Evolutionary conservation across 305 asterid species (phyloP), one percentile per base, ranked within the genome.

Genomic region (Solanum hybrid): DNA sequence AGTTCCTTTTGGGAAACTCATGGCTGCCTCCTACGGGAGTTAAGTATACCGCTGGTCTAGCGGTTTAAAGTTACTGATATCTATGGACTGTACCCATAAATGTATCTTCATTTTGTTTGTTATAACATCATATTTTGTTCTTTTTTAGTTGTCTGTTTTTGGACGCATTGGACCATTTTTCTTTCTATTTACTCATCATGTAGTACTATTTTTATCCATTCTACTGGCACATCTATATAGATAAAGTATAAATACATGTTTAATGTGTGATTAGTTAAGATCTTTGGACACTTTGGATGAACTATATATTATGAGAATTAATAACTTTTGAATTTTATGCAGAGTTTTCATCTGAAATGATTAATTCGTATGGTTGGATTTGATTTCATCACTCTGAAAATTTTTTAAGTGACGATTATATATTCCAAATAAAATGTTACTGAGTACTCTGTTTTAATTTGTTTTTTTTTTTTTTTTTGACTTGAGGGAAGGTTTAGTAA

Each of bases 1-100:
- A 95, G 86, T 96, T 97, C 82, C 93, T 97, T 78, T 78, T 92
- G 31, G 99, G 98, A 34, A 94, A 95, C 81, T 65, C 94, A 2
- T 97, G 99, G 99, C 22, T 97, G 92, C 98, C 99, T 3, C 92
- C 97, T 5, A 97, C 99, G 0, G 99, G 99, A 68, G 94, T 97
- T 1, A 92, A 89, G 92, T 97, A 91, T 89, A 93, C 96, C 3
- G 94, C 96, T 9, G 99, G 99, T 24, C 91, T 97, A 85, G 88
- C 90, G 11, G 89, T 90, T 34, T 92, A 86, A 45, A 51, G 26
- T 31, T 10, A 10, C 7, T 10, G 7, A 13, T 15, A 82, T 80
- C n/a, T 13, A 14, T 26, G 29, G 32, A 37, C 38, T 15, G 5
- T 82, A 27, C 12, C 41, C 41, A 37, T 37, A 37, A 0, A 37